Evolutionary conservation across 495 filamentous ascomycete genomes (phyloP).

Genomic region (Hapsidospora chrysogenum): DNA sequence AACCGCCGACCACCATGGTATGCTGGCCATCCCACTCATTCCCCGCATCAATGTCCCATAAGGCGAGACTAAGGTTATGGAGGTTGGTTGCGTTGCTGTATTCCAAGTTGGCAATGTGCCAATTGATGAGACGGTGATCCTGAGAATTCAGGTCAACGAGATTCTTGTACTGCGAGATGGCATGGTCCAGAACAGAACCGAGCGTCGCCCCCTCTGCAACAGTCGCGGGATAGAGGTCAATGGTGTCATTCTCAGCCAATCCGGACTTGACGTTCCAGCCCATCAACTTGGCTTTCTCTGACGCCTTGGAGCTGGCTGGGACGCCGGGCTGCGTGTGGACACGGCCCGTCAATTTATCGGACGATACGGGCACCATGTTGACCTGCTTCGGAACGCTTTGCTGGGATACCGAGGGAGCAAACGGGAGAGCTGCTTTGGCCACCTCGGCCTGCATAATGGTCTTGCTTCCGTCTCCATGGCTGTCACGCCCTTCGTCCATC

Average conservation of each 20-base stretch:
- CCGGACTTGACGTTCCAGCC: constrained; percentile 66
- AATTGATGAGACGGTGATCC: constrained; percentile 84
- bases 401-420: constrained; percentile 26
- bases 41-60: constrained; percentile 92
- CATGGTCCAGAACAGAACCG: constrained; percentile 78
- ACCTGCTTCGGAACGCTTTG: constrained; percentile 29
- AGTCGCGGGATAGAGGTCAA: constrained; percentile 52
- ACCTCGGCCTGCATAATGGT: constrained; percentile 60
- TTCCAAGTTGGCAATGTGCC: constrained; percentile 96
- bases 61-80: constrained; percentile 67
- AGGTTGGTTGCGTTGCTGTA: constrained; percentile 91
- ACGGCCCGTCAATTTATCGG: constrained; percentile 42
- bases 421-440: constrained; percentile 25
- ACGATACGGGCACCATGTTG: constrained; percentile 38
- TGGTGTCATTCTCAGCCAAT: constrained; percentile 42
- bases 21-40: constrained; percentile 96
- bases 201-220: constrained; percentile 51
- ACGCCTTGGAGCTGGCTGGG: constrained; percentile 42
- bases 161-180: constrained; percentile 69
- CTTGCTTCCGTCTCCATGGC: constrained; percentile 48
- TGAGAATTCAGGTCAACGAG: constrained; percentile 69
- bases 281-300: constrained; percentile 52
- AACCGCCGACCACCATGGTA: constrained; percentile 81
- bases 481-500: constrained; percentile 70
- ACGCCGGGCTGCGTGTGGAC: constrained; percentile 38